Percentiles rank a stretch among this genome's conserved stretches.
These are phyloP conservation scores for Hypericum perforatum DNA, from an alignment of 345 rosid species.

Conservation along the genomic window DNA sequence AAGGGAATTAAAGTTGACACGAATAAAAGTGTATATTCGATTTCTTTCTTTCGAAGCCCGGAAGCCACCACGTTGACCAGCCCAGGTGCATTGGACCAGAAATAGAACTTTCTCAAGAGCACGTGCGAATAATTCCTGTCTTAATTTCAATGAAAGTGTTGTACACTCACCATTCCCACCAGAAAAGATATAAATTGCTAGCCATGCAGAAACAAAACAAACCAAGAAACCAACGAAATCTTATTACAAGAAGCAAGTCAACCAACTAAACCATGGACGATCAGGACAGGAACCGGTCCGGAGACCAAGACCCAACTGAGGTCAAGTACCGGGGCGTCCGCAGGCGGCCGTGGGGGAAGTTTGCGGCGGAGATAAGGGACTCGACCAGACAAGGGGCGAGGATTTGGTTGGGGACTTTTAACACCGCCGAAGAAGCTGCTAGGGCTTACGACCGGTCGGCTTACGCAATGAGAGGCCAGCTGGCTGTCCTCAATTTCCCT, in stretches of 20 bases:
- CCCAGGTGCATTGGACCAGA: constrained; percentile 33
- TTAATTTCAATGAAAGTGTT: constrained; percentile 4
- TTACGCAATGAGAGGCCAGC: too few species aligned
- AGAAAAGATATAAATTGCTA: constrained; percentile 12
- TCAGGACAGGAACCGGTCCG: not conserved
- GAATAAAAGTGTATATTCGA: not conserved
- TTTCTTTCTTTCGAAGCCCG: not conserved
- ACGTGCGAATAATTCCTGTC: constrained; percentile 9
- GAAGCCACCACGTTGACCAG: constrained; percentile 49
- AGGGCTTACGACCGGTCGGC: too few species aligned
- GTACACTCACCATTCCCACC: constrained; percentile 5
- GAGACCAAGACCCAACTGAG: constrained; percentile 28
- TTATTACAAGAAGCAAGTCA: not conserved
- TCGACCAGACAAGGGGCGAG: too few species aligned
- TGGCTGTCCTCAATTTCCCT: too few species aligned
- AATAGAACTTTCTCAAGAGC: constrained; percentile 19
- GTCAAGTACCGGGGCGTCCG: constrained; percentile 63
- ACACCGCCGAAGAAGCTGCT: too few species aligned
- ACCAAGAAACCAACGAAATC: too few species aligned
- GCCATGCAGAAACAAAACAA: constrained; percentile 20
- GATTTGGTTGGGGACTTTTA: too few species aligned
- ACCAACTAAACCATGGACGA: constrained; percentile 17
- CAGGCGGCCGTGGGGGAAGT: constrained; percentile 73
- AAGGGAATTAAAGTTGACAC: constrained; percentile 5
- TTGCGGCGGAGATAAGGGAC: too few species aligned